Conservation (phyloP, 2,329 filamentous ascomycete genomes). For the Cladophialophora chaetospira region DNA sequence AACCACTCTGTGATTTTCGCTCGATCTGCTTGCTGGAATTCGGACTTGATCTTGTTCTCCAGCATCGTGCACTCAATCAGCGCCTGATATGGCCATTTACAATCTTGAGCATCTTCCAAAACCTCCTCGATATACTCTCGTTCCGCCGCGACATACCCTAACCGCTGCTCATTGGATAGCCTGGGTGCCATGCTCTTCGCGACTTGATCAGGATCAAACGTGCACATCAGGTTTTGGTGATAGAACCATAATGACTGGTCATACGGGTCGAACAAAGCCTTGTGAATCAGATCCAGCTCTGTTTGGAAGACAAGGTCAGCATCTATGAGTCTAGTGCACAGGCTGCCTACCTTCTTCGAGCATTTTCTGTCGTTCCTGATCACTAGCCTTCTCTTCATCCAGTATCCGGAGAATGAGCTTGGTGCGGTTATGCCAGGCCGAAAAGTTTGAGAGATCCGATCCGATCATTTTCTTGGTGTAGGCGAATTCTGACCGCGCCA, state of each 20-base stretch:
- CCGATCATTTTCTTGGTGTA: constrained; percentile 90
- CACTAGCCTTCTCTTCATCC: constrained; percentile 67
- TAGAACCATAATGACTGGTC: constrained; percentile 98
- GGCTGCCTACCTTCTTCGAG: constrained; percentile 65
- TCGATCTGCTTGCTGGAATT: constrained; percentile 48
- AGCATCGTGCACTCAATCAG: constrained; percentile 73
- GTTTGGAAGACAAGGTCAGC: constrained; percentile 6
- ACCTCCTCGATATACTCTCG: constrained; percentile 72
- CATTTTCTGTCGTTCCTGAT: constrained; percentile 65
- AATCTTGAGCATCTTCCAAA: constrained; percentile 66
- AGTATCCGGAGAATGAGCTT: constrained; percentile 78
- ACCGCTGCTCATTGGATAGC: constrained; percentile 62
- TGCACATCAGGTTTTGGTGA: constrained; percentile 81
- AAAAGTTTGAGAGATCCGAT: constrained; percentile 89
- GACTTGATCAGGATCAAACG: constrained; percentile 56
- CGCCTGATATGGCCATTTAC: constrained; percentile 88
- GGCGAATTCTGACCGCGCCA: constrained; percentile 78
- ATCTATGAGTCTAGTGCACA: not conserved
- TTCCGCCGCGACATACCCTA: constrained; percentile 68
- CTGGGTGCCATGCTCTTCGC: constrained; percentile 64
- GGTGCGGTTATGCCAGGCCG: constrained; percentile 90
- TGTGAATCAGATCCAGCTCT: constrained; percentile 75
- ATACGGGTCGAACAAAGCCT: constrained; percentile 83
- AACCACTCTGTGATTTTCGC: constrained; percentile 61
- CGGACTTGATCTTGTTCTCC: constrained; percentile 47